Base-by-base conservation (phyloP, 495 filamentous ascomycete species). In the Trichoderma parareesei region DNA sequence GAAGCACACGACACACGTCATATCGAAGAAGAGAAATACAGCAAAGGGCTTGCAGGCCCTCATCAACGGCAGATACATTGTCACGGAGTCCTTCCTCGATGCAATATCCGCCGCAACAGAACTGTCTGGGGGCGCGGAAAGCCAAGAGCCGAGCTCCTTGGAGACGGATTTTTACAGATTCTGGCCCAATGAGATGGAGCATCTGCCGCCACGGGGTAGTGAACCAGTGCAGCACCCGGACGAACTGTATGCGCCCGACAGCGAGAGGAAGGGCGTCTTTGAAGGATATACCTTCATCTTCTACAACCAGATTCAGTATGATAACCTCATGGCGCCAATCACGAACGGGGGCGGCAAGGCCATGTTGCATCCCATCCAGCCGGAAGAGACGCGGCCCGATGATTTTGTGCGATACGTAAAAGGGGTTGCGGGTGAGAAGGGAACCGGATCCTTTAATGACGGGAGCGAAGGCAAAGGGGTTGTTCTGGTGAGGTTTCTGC, bases 241-340 rank as follows among this genome's bases (percentile, higher is more conserved):
- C 0, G 79, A 84, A 49, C 77, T 85, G 14, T 93, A 95, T 71
- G 79, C 80, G 10, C 93, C 94, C 0, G 82, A 93, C 63, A 71
- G 82, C 0, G 71, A 75, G 5, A 81, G 94, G 18, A 73, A 79
- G 14, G 86, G 87, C 49, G 76, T 98, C 9, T 97, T 98, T 67
- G 85, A 91, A 38, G 91, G 89, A 20, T 94, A 90, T 65, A 93
- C 87, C 0, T 97, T 98, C 71, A 79, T 98, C 20, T 97, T 98
- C 66, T 89, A 91, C 41, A 87, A 93, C 64, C 71, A 81, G 48
- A 75, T 75, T n/a, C 95, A 98, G 69, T 93, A 87, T 71, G 85
- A 93, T 2, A 90, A 82, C 69, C 76, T 98, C 2, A 78, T 88
- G 20, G 81, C 83, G 0, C 83, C 88, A 0, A 90, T 98, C 62